These are phyloP conservation scores for Aquilaria sinensis DNA, from an alignment of 345 rosid species.

Conservation along the genomic window DNA sequence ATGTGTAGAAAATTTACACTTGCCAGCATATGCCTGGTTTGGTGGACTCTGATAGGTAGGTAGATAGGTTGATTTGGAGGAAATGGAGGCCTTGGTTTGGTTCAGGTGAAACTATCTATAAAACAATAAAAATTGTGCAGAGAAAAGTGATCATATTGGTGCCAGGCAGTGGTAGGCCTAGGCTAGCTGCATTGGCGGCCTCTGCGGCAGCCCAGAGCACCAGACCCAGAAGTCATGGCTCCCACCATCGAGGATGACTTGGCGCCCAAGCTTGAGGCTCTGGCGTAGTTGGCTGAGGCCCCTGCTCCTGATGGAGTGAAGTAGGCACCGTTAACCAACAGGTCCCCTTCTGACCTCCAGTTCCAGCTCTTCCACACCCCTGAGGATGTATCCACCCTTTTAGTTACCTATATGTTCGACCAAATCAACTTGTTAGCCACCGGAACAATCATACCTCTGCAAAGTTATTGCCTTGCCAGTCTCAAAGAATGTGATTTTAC, in stretches of 20 bases:
- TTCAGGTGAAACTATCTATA: too few relatives aligned
- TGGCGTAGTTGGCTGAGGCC: constrained; percentile 23
- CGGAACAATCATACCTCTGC: background rate
- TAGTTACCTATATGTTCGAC: constrained; percentile 14
- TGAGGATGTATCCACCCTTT: constrained; percentile 9
- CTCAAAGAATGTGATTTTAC: constrained; percentile 1
- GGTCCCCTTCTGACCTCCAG: too few relatives aligned
- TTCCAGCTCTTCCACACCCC: background rate
- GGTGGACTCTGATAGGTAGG: constrained; percentile 14
- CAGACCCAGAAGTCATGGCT: constrained; percentile 14
- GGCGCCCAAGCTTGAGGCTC: constrained; percentile 24
- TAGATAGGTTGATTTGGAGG: background rate
- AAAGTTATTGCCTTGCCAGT: too few relatives aligned
- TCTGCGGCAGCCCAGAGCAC: constrained; percentile 8
- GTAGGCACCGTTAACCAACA: constrained; percentile 20
- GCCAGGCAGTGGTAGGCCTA: constrained; percentile 13
- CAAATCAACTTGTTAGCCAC: background rate
- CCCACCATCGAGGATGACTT: constrained; percentile 26
- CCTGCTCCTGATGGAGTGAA: constrained; percentile 22
- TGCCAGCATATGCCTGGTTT: constrained; percentile 25
- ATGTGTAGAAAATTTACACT: constrained; percentile 50
- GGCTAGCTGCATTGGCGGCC: background rate
- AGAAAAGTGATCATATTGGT: constrained; percentile 17
- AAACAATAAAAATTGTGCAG: background rate
- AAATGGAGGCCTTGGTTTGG: too few relatives aligned